phyloP scores from a whole-genome alignment of 306 rosid species.

The Lablab purpureus region DNA sequence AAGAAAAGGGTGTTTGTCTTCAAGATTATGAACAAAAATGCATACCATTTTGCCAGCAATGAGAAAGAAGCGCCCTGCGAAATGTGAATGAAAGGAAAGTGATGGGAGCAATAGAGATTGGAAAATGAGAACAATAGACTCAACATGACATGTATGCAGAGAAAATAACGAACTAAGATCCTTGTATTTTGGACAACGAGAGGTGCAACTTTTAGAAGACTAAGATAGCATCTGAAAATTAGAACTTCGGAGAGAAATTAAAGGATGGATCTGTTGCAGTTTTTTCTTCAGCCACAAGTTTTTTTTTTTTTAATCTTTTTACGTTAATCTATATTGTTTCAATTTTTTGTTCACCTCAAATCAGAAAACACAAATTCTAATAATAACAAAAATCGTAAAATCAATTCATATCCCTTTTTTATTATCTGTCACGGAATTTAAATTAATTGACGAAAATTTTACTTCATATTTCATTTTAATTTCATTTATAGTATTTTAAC shows the following conservation, averaged over 20 bases:
- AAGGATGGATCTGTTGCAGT: constrained; percentile 36
- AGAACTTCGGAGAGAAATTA: constrained; percentile 50
- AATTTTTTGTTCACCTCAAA: background rate
- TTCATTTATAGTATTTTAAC: background rate
- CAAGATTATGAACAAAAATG: constrained; percentile 5
- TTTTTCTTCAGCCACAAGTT: constrained; percentile 48
- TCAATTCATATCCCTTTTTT: background rate
- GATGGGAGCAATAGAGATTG: constrained; percentile 43
- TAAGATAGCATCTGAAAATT: constrained; percentile 49
- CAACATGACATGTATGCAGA: constrained; percentile 43
- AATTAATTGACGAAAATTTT: background rate
- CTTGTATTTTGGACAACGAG: constrained; percentile 63
- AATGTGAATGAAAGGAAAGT: constrained; percentile 44
- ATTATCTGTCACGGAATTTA: background rate
- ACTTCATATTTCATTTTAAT: background rate
- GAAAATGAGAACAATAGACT: constrained; percentile 43
- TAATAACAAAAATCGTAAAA: background rate
- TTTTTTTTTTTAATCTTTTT: constrained; percentile 43
- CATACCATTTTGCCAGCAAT: constrained; percentile 75
- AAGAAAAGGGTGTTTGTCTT: constrained; percentile 15
- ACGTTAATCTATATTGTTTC: constrained; percentile 29
- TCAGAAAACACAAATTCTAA: background rate
- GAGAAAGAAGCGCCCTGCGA: constrained; percentile 55
- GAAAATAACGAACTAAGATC: constrained; percentile 58
- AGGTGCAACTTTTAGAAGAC: constrained; percentile 56